These are phyloP conservation scores for Wickerhamomyces sp. DNA, from an alignment of 1,139 yeast species.

Conservation along the genomic window DNA sequence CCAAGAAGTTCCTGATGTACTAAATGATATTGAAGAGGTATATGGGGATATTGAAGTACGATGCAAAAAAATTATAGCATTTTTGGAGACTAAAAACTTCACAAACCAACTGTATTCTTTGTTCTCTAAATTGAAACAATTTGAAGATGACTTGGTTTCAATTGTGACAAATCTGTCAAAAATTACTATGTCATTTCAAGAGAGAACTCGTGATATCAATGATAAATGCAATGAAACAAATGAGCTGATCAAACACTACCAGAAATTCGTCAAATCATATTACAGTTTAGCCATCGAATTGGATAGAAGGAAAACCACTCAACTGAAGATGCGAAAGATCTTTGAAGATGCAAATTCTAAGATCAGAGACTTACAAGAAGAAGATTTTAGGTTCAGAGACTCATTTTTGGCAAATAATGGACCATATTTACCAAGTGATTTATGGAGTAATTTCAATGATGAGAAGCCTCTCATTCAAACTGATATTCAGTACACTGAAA, in stretches of 20 bases:
- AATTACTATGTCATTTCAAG: conserved; percentile 23
- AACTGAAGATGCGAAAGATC: conserved; percentile 34
- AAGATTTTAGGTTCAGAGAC: conserved; percentile 38
- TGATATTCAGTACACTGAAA: conserved; percentile 12
- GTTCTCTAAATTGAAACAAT: conserved; percentile 23
- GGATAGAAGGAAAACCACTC: conserved; percentile 40
- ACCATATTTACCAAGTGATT: conserved; percentile 46
- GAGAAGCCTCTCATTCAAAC: conserved; percentile 20
- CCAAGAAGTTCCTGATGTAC: conserved; percentile 32
- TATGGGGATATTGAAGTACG: conserved; percentile 27
- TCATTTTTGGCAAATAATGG: conserved; percentile 42
- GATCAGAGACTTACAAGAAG: conserved; percentile 31
- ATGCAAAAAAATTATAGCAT: conserved; percentile 26
- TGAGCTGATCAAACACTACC: conserved; percentile 43
- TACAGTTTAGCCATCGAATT: conserved; percentile 45
- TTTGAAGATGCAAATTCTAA: conserved; percentile 36
- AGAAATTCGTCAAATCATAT: conserved; percentile 45
- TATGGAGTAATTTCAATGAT: conserved; percentile 42
- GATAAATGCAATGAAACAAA: conserved; percentile 26
- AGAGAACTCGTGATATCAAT: conserved; percentile 21
- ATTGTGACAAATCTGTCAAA: conserved; percentile 23
- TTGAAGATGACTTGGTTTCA: conserved; percentile 19
- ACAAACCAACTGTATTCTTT: conserved; percentile 23
- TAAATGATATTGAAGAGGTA: conserved; percentile 29
- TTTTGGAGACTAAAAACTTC: conserved; percentile 6